These are phyloP conservation scores for Triglochin maritima DNA, from an alignment of 106 monocot genomes.

Conservation along the genomic window DNA sequence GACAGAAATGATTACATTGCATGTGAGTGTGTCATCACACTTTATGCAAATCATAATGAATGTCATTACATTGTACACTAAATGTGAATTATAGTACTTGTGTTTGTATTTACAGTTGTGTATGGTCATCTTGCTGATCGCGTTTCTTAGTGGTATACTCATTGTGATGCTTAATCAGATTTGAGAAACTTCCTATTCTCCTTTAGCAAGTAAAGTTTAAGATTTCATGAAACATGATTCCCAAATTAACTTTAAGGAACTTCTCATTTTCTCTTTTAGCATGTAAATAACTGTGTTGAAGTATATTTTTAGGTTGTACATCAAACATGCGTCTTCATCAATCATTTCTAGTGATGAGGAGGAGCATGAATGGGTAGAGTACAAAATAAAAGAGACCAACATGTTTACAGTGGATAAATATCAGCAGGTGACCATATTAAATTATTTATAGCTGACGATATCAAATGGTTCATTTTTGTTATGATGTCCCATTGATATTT, in stretches of 20 bases:
- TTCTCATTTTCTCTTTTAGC: neutral
- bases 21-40: too few species aligned
- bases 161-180: neutral
- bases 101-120: too few species aligned
- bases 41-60: too few species aligned
- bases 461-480: neutral
- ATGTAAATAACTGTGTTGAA: neutral
- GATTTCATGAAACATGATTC: neutral
- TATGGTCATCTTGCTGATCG: too few species aligned
- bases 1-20: too few species aligned
- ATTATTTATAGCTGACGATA: neutral
- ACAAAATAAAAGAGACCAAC: constrained; percentile 99
- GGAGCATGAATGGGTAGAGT: constrained; percentile 83
- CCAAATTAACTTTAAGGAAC: neutral
- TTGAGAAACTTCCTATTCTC: neutral
- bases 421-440: constrained; percentile 61
- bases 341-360: constrained; percentile 43
- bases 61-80: too few species aligned
- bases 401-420: constrained; percentile 94
- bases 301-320: constrained; percentile 49
- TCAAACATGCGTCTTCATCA: constrained; percentile 63
- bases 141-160: too few species aligned
- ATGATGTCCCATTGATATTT: neutral
- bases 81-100: too few species aligned
- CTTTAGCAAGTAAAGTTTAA: neutral